Evolutionary conservation across 495 filamentous ascomycete species (phyloP), one percentile per base, ranked within the genome.

Genomic region (Neurospora sp.): DNA sequence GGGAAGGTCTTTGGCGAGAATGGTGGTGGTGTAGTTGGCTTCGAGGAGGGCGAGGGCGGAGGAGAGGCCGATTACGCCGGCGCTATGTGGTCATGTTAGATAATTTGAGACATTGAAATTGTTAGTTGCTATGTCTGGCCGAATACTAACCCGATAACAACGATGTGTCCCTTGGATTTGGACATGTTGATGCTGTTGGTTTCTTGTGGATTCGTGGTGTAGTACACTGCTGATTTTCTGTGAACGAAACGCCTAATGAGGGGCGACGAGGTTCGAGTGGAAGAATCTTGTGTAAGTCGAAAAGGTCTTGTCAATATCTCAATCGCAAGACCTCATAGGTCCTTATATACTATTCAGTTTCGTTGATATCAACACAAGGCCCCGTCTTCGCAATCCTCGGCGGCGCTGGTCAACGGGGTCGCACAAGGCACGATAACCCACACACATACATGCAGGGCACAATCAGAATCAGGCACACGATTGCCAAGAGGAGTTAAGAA

Each of bases 1-100:
- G 41, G 89, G 88, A 72, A 89, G 86, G 77, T 90, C 86, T 42
- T 83, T 82, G 70, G 89, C 88, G 16, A 90, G 77, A 71, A 91
- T 83, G 70, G 86, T 84, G 37, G 89, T 84, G 70, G 75, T 75
- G 78, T 84, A 77, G 37, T 78, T 77, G n/a, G 81, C 74, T 69
- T 84, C 75, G 78, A 87, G 87, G 75, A 89, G 81, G 66, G 73
- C 74, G 44, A 88, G 77, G 66, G 88, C 88, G 31, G 83, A 82
- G 76, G 84, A 83, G 46, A 91, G 84, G 70, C 88, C 89, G 74
- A 85, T 86, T 18, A 90, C 86, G 44, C 89, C 89, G 70, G 88
- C 88, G 48, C 89, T 90, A 72, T 12, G 14, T 12, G 14, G 6
- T 38, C 2, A 61, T 71, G 71, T 76, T 71, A 76, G 73, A 46